Evolutionary conservation across 140 eudicot species (phyloP), one percentile per base, ranked within the genome.

Genomic region (Anethum foeniculum): DNA sequence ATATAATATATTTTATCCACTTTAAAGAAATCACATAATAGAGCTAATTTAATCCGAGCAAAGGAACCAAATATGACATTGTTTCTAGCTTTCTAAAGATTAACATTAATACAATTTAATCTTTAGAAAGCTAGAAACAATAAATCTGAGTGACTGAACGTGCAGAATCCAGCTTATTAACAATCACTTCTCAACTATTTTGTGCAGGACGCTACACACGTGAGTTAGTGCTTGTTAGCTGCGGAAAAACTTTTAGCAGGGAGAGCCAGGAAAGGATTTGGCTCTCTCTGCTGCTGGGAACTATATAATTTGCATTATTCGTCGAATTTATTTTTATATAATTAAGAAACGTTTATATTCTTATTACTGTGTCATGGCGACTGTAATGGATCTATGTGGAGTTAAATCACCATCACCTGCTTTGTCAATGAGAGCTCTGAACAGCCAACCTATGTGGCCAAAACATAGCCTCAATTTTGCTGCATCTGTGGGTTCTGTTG

Each of bases 321-420:
- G 79, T 75, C 79, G 62, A 75, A 28, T 75, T 14, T 27, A 47
- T 47, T 62, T 75, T 16, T 15, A 34, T 44, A 27, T 47, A 12
- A 15, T 47, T 3, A 75, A 49, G 15, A 41, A 47, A 41, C 25
- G 18, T 18, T 13, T 79, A 36, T 44, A 60, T 46, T 19, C 49
- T 79, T 14, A 4, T 27, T 23, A 48, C 19, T 4, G 25, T n/a
- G 27, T 58, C 79, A 92, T 92, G 97, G 90, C 87, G 38, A 82
- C 86, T 72, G 34, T 87, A 62, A 84, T 90, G 85, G 88, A 92
- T 44, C 49, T 86, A 46, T 69, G 86, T 84, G 94, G 91, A 84
- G 81, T 86, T 72, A 84, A 83, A 72, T 80, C 88, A 58, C 84
- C 85, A 27, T 48, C 80, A 82, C 23, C 77, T 10, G 67, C 81